phyloP scores from a whole-genome alignment of 352 stramenopile genomes.

The Thraustochytrium striatum region DNA sequence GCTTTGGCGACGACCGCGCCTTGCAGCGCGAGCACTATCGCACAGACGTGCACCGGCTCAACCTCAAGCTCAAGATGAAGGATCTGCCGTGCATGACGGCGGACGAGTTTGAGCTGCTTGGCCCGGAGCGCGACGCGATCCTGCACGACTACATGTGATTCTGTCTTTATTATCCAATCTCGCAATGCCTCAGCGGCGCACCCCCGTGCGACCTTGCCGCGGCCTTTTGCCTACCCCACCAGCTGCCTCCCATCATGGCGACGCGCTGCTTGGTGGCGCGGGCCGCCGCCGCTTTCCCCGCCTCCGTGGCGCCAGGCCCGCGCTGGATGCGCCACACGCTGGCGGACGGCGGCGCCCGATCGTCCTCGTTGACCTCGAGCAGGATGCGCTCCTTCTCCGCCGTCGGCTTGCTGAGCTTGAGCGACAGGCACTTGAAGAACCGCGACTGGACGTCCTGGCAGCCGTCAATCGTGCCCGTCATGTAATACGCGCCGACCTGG shows the following conservation, averaged over 20 bases:
- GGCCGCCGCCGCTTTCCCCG: too few relatives aligned
- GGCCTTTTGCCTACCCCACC: too few relatives aligned
- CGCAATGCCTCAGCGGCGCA: too few relatives aligned
- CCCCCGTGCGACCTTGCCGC: too few relatives aligned
- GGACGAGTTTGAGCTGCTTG: conserved; percentile 39
- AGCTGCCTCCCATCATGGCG: too few relatives aligned
- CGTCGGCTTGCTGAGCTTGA: neutral
- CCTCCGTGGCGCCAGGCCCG: neutral
- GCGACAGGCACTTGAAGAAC: conserved; percentile 24
- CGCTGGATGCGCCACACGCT: neutral
- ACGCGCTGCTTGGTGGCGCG: too few relatives aligned
- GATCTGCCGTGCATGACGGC: conserved; percentile 61
- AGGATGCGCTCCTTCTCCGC: conserved; percentile 29
- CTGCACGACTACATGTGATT: conserved; percentile 37
- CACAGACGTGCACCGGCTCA: conserved; percentile 78
- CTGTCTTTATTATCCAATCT: too few relatives aligned
- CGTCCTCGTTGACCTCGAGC: neutral
- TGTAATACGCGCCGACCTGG: conserved; percentile 36
- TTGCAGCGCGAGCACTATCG: conserved; percentile 75
- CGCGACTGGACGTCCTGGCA: conserved; percentile 30
- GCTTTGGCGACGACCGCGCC: conserved; percentile 66
- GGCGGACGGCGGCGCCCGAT: neutral
- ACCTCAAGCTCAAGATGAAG: conserved; percentile 76
- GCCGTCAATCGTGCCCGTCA: conserved; percentile 12
- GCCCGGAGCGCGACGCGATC: conserved; percentile 31